Evolutionary conservation across 2,329 filamentous ascomycete genomes (phyloP).

Genomic region (Cladosporium oxysporum): DNA sequence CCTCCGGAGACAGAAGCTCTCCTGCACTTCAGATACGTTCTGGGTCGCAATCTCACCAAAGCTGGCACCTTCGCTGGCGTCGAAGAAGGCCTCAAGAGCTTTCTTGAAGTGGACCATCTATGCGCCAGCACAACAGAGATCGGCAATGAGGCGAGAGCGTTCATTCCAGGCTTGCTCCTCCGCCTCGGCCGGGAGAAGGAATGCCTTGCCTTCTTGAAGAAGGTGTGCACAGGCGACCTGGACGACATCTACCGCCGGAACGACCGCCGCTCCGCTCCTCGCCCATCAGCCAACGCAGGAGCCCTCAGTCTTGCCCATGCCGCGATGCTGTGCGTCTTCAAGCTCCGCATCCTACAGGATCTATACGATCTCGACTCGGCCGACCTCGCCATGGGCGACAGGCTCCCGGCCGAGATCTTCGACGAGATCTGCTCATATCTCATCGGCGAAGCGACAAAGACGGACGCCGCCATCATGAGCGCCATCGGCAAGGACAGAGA

Average conservation of each 20-base stretch:
- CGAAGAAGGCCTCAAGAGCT: background rate
- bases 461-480: background rate
- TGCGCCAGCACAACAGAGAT: background rate
- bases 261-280: background rate
- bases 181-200: slow-evolving; percentile 1
- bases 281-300: background rate
- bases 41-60: background rate
- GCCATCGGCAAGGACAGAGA: background rate
- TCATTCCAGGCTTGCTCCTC: background rate
- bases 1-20: background rate
- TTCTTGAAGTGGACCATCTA: background rate
- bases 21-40: background rate
- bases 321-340: background rate
- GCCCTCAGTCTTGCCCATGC: background rate
- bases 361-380: background rate
- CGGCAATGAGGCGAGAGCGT: background rate
- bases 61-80: background rate
- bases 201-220: background rate
- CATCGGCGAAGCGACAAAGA: background rate
- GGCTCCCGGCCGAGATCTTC: background rate
- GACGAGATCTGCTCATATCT: background rate
- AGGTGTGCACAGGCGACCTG: background rate
- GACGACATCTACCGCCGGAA: background rate
- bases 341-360: background rate
- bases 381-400: background rate